These are phyloP conservation scores for Ceratonia siliqua DNA, from an alignment of 306 rosid species.

Conservation along the genomic window DNA sequence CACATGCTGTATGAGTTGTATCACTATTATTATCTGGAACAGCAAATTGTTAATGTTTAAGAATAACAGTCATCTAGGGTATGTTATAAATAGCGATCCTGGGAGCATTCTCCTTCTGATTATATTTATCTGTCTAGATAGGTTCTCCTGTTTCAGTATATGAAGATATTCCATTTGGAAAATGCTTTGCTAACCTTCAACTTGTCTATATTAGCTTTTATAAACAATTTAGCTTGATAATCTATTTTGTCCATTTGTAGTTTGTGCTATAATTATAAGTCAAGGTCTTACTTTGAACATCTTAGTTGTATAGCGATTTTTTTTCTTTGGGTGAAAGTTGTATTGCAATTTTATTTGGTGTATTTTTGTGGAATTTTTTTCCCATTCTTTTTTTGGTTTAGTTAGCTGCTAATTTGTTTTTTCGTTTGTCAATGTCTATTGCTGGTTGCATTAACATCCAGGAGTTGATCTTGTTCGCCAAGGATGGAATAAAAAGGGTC, in stretches of 20 bases:
- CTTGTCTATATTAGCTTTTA: neutral
- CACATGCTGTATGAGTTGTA: neutral
- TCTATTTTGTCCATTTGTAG: conserved; percentile 24
- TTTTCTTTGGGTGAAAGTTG: no score
- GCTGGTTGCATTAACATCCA: conserved; percentile 43
- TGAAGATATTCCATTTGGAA: conserved; percentile 18
- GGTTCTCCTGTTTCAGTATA: neutral
- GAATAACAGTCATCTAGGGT: neutral
- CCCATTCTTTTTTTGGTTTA: neutral
- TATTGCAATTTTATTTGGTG: neutral
- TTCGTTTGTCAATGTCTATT: conserved; percentile 27
- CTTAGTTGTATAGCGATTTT: conserved; percentile 6
- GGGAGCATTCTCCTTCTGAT: conserved; percentile 20
- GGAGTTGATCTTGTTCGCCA: conserved; percentile 96
- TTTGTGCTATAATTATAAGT: conserved; percentile 18
- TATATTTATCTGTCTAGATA: conserved; percentile 12
- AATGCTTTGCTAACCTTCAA: conserved; percentile 18
- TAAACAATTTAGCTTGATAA: neutral
- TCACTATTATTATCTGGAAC: conserved; percentile 19
- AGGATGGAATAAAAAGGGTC: conserved; percentile 93
- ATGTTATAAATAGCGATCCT: no score
- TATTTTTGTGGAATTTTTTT: neutral
- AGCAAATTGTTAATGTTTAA: conserved; percentile 10
- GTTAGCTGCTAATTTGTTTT: conserved; percentile 17
- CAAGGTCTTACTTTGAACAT: conserved; percentile 21